Evolutionary conservation across 176 grass and related monocot species (phyloP).

Genomic region (Oryza glaberrima): DNA sequence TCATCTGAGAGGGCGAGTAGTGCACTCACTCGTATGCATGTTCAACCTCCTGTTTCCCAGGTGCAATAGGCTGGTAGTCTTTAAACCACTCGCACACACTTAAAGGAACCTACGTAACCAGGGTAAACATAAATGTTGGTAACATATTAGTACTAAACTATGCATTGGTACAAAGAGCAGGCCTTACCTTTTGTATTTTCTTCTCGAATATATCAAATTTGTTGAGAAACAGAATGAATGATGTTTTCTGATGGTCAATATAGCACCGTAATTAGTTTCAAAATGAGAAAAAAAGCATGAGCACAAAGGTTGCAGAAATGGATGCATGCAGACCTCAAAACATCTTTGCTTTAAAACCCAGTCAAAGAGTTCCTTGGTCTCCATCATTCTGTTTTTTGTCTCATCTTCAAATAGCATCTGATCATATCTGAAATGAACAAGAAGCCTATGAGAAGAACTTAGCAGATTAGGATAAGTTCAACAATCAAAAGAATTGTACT

Average conservation of each 20-base stretch:
- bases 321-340: constrained; percentile 69
- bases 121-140: background rate
- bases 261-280: background rate
- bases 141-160: background rate
- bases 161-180: background rate
- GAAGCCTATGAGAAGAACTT: background rate
- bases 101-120: constrained; percentile 70
- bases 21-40: constrained; percentile 89
- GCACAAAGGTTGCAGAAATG: background rate
- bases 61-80: constrained; percentile 79
- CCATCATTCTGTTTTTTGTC: constrained; percentile 94
- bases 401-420: constrained; percentile 94
- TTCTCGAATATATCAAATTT: constrained; percentile 99
- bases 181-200: constrained; percentile 86
- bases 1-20: background rate
- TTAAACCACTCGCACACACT: constrained; percentile 94
- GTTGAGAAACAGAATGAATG: constrained; percentile 96
- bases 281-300: constrained; percentile 26
- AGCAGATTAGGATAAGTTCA: background rate
- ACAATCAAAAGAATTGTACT: constrained; percentile 37
- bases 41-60: constrained; percentile 93
- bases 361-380: constrained; percentile 94
- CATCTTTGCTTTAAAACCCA: constrained; percentile 95
- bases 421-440: constrained; percentile 63
- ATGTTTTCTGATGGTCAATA: constrained; percentile 78